These are phyloP conservation scores for Cystobasidium ongulense DNA, from an alignment of 768 basidiomycete genomes.

Conservation along the genomic window DNA sequence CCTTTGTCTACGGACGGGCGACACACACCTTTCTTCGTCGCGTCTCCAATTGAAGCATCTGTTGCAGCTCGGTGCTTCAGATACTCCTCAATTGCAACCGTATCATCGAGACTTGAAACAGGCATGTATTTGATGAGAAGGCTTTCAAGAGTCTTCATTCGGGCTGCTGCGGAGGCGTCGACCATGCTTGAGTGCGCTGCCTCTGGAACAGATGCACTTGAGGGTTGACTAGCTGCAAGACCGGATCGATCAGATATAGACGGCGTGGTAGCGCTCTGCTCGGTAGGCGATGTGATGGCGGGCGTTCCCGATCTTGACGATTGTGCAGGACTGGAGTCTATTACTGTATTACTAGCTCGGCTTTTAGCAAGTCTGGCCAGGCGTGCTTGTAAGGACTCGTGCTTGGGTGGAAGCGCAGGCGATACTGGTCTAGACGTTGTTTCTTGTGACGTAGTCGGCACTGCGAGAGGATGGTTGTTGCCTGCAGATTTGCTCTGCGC, in stretches of 20 bases:
- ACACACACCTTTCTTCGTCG: background rate
- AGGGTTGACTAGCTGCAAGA: background rate
- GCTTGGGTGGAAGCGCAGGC: conserved; percentile 4
- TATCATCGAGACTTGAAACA: background rate
- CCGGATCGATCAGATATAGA: background rate
- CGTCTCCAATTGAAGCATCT: background rate
- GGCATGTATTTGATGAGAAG: background rate
- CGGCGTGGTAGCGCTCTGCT: background rate
- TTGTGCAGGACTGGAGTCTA: background rate
- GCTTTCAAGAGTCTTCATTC: background rate
- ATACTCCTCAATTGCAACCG: background rate
- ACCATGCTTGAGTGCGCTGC: background rate
- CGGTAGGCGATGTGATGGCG: background rate
- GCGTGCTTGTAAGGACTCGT: conserved; percentile 16
- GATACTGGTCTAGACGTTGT: background rate
- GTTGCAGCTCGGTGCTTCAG: background rate
- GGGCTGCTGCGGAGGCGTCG: background rate
- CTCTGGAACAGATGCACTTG: background rate
- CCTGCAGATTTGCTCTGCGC: background rate
- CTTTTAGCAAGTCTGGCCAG: conserved; percentile 5
- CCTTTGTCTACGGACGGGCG: background rate
- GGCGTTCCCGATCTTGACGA: background rate
- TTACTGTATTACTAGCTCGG: background rate
- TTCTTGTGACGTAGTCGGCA: background rate
- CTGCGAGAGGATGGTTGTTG: background rate